Evolutionary conservation across 2,329 filamentous ascomycete species (phyloP).

Genomic region (Aspergillus sergii): DNA sequence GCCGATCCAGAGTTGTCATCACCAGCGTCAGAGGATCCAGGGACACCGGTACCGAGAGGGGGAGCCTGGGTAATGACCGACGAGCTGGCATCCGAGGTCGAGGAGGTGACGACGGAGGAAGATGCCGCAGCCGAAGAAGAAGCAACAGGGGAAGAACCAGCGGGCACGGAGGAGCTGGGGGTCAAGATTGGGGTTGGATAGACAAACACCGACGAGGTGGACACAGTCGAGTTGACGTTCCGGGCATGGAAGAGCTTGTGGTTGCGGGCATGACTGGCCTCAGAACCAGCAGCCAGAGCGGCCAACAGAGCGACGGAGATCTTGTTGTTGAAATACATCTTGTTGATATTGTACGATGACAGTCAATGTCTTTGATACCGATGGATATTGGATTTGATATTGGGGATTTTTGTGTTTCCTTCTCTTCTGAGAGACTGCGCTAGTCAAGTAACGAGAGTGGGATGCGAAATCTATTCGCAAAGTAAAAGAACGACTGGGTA

Average conservation of each 20-base stretch:
- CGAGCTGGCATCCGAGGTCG: not conserved
- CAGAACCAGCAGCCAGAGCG: constrained; percentile 37
- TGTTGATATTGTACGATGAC: constrained; percentile 17
- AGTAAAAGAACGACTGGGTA: constrained; percentile 21
- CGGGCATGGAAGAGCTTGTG: constrained; percentile 24
- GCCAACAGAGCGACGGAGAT: constrained; percentile 38
- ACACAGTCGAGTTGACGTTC: constrained; percentile 17
- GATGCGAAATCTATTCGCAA: constrained; percentile 43
- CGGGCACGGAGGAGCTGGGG: constrained; percentile 6
- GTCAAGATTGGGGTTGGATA: constrained; percentile 20
- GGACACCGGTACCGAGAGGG: constrained; percentile 26
- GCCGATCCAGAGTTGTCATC: constrained; percentile 17
- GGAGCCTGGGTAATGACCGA: constrained; percentile 16
- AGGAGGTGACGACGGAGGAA: not conserved
- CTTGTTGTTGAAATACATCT: constrained; percentile 42
- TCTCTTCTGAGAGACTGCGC: constrained; percentile 10
- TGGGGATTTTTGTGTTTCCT: not conserved
- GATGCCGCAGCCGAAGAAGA: not conserved
- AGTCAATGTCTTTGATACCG: constrained; percentile 26
- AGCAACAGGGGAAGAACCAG: constrained; percentile 4
- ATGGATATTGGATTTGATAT: not conserved
- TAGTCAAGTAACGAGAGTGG: constrained; percentile 19
- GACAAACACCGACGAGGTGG: constrained; percentile 26
- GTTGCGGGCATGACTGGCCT: constrained; percentile 35
- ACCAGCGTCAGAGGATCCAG: constrained; percentile 13